Evolutionary conservation across 2,329 filamentous ascomycete species (phyloP).

Genomic region (Alternaria rosae): DNA sequence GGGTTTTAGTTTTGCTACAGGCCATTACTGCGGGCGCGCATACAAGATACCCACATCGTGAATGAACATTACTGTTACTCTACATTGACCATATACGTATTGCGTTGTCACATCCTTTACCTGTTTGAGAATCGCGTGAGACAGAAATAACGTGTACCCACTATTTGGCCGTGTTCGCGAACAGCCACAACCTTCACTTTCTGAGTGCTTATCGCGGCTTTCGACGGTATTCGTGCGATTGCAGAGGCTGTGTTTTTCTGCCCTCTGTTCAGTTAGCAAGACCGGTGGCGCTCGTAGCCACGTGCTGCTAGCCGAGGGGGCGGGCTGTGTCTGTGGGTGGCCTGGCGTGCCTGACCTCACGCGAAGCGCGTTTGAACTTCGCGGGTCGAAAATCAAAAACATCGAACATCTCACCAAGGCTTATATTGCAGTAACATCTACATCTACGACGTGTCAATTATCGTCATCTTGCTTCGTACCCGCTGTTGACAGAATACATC

Average conservation of each 20-base stretch:
- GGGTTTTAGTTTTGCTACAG: neutral
- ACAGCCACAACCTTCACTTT: neutral
- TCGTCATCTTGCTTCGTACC: too few species aligned
- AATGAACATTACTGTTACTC: neutral
- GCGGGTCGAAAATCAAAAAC: neutral
- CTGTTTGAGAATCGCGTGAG: neutral
- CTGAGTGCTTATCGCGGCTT: too few species aligned
- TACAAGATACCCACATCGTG: conserved; percentile 22
- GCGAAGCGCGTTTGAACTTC: neutral
- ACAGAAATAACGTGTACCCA: neutral
- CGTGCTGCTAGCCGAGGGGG: neutral
- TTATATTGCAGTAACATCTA: neutral
- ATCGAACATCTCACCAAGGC: neutral
- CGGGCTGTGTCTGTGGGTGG: conserved; percentile 2
- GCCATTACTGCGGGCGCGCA: conserved; percentile 11
- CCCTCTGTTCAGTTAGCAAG: neutral
- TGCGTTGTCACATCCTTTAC: neutral
- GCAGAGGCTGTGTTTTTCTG: neutral
- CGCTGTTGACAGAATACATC: neutral
- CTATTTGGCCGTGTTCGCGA: neutral
- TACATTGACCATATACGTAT: neutral
- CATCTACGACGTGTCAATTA: neutral
- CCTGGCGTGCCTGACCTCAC: neutral
- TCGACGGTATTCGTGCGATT: neutral
- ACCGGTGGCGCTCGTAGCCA: neutral